phyloP scores from a whole-genome alignment of 2,329 filamentous ascomycete species.

The Ophiostoma sp. region DNA sequence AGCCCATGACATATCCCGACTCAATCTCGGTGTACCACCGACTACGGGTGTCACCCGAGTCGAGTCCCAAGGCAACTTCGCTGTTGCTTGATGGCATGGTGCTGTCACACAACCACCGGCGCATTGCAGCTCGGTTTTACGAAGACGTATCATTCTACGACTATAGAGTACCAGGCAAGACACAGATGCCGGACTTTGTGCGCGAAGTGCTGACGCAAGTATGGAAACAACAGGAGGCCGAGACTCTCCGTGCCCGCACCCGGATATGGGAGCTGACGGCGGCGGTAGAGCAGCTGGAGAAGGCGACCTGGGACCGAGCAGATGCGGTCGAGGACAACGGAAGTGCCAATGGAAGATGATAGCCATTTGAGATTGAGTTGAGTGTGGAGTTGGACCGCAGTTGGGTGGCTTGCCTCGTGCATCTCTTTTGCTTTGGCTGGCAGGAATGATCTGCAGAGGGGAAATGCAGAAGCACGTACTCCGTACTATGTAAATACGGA shows the following conservation, averaged over 20 bases:
- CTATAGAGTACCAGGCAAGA: slow-evolving; percentile 38
- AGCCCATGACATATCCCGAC: slow-evolving; percentile 83
- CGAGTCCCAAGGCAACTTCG: slow-evolving; percentile 42
- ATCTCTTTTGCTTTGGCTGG: neutral
- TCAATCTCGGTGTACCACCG: slow-evolving; percentile 79
- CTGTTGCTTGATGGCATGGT: slow-evolving; percentile 60
- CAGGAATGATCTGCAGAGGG: neutral
- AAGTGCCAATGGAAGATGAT: slow-evolving; percentile 23
- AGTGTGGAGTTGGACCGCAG: neutral
- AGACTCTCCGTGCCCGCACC: slow-evolving; percentile 46
- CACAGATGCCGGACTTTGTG: slow-evolving; percentile 41
- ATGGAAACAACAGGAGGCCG: slow-evolving; percentile 49
- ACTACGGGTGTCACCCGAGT: slow-evolving; percentile 51
- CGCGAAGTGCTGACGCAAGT: slow-evolving; percentile 36
- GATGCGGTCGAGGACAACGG: slow-evolving; percentile 69
- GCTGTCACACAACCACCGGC: slow-evolving; percentile 67
- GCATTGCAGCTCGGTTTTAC: slow-evolving; percentile 65
- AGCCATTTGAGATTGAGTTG: neutral
- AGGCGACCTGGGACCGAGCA: slow-evolving; percentile 64
- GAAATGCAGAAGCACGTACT: neutral
- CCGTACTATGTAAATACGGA: neutral
- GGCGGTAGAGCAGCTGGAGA: slow-evolving; percentile 60
- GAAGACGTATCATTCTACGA: slow-evolving; percentile 81
- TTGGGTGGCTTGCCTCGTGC: neutral
- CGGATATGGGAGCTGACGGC: slow-evolving; percentile 53